Evolutionary conservation across 305 asterid species (phyloP).

Genomic region (Solanum hybrid): DNA sequence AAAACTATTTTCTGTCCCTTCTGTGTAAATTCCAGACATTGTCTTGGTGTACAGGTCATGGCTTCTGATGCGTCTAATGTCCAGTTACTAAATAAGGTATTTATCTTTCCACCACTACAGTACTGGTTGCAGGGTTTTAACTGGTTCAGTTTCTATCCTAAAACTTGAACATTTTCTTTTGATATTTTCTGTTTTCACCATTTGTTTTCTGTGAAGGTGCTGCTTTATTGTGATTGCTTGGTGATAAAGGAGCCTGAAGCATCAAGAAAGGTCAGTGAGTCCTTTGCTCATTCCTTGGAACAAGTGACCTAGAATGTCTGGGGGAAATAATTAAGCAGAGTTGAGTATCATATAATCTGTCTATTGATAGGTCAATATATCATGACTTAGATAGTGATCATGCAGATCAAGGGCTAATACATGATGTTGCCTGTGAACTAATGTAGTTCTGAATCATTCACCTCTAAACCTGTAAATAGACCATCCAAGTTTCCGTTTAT

Average conservation of each 20-base stretch:
- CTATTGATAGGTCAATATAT: not conserved
- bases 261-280: slow-evolving; percentile 36
- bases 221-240: slow-evolving; percentile 50
- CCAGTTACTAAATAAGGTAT: slow-evolving; percentile 73
- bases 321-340: not conserved
- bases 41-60: slow-evolving; percentile 80
- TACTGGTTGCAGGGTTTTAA: not conserved
- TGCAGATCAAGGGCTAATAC: not conserved
- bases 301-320: not conserved
- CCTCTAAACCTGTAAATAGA: not conserved
- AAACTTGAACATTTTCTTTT: not conserved
- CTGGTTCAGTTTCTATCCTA: not conserved
- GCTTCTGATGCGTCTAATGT: slow-evolving; percentile 73
- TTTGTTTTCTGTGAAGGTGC: slow-evolving; percentile 29
- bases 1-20: slow-evolving; percentile 67
- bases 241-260: slow-evolving; percentile 35
- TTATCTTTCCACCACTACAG: not conserved
- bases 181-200: not conserved
- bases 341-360: not conserved
- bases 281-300: not conserved
- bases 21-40: slow-evolving; percentile 40
- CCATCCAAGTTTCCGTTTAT: not conserved
- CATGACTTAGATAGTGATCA: not conserved
- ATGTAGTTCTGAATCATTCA: not conserved
- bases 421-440: not conserved